Conservation (phyloP, 2,329 filamentous ascomycete species). For the Aureobasidium subglaciale region DNA sequence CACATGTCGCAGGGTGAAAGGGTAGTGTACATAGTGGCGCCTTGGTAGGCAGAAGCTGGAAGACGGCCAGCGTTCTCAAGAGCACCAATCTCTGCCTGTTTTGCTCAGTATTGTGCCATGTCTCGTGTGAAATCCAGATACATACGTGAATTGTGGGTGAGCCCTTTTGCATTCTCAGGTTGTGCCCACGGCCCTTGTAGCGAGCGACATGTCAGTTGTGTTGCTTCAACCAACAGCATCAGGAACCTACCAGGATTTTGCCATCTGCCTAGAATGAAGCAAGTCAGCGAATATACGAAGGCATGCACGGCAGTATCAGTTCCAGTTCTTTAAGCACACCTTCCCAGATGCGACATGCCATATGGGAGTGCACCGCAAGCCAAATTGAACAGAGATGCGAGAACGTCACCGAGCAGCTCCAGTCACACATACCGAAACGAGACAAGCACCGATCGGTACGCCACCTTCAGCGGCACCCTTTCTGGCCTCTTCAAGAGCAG, state of each 20-base stretch:
- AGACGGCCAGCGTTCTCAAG: slow-evolving; percentile 67
- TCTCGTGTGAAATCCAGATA: slow-evolving; percentile 1
- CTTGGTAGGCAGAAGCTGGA: slow-evolving; percentile 60
- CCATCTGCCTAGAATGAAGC: slow-evolving; percentile 46
- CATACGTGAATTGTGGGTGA: slow-evolving; percentile 64
- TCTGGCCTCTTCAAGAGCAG: slow-evolving; percentile 51
- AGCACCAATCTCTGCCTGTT: slow-evolving; percentile 67
- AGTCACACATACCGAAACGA: slow-evolving; percentile 39
- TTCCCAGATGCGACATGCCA: too few species aligned
- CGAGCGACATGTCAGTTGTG: not conserved
- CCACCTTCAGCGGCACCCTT: slow-evolving; percentile 42
- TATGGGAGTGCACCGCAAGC: too few species aligned
- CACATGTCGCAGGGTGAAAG: slow-evolving; percentile 77
- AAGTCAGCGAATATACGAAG: not conserved
- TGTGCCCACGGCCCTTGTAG: slow-evolving; percentile 61
- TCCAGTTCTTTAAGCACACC: too few species aligned
- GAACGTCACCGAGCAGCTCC: too few species aligned
- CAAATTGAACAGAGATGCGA: too few species aligned
- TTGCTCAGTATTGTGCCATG: not conserved
- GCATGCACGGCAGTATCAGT: not conserved
- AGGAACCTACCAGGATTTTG: slow-evolving; percentile 45
- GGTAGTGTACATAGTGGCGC: slow-evolving; percentile 64
- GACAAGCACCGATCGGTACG: slow-evolving; percentile 47
- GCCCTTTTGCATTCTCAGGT: slow-evolving; percentile 66
- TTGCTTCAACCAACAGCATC: not conserved